Percentiles rank a stretch among this genome's conserved stretches.
These are phyloP conservation scores for Erythrophleum fordii DNA, from an alignment of 306 rosid species.

Conservation along the genomic window DNA sequence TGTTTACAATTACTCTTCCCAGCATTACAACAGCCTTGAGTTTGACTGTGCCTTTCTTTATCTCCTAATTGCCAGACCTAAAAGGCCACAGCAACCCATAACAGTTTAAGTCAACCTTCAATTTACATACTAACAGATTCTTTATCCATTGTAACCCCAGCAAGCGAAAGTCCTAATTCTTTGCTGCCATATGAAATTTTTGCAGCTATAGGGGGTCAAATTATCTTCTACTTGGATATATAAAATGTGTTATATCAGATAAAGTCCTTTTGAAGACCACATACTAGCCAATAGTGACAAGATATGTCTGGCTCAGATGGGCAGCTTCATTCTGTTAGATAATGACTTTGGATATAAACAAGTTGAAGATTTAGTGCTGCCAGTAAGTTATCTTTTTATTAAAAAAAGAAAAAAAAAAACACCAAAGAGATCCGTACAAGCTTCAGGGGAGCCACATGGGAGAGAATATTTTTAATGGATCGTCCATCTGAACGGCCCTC, in stretches of 20 bases:
- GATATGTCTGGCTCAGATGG: slow-evolving; percentile 6
- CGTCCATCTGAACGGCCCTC: slow-evolving; percentile 98
- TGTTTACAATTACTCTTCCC: not conserved
- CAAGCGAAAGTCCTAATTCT: slow-evolving; percentile 10
- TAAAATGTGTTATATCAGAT: not conserved
- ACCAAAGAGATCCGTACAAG: slow-evolving; percentile 61
- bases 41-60: not conserved
- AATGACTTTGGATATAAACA: not conserved
- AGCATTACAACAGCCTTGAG: not conserved
- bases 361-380: slow-evolving; percentile 20
- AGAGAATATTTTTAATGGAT: slow-evolving; percentile 89
- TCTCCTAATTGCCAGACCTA: not conserved
- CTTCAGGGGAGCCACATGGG: slow-evolving; percentile 95
- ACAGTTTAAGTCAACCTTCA: not conserved
- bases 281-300: slow-evolving; percentile 13
- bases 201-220: not conserved
- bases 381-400: not conserved
- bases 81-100: not conserved
- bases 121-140: not conserved
- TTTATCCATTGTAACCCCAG: not conserved
- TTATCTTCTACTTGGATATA: not conserved
- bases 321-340: slow-evolving; percentile 13
- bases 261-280: slow-evolving; percentile 16
- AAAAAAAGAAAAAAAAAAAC: not conserved
- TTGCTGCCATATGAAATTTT: not conserved